phyloP scores from a whole-genome alignment of 208 protist species.

The Leishmania aethiopica region DNA sequence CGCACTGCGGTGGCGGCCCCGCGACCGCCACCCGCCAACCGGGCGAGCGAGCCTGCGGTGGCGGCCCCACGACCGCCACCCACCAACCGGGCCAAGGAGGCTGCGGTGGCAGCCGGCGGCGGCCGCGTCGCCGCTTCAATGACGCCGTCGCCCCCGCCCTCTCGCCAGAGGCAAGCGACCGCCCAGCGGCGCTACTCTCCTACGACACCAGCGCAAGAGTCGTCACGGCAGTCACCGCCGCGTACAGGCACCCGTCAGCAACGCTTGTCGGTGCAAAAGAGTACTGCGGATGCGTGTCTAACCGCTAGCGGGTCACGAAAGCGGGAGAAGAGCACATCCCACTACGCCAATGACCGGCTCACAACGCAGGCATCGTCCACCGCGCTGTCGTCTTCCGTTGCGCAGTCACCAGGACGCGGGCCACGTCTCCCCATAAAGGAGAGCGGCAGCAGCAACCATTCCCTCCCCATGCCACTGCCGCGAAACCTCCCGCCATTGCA shows the following conservation, averaged over 20 bases:
- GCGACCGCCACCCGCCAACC: neutral
- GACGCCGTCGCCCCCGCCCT: neutral
- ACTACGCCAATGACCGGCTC: neutral
- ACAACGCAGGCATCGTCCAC: neutral
- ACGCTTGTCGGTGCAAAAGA: constrained; percentile 3
- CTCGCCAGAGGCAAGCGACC: neutral
- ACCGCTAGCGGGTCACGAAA: neutral
- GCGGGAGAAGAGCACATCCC: neutral
- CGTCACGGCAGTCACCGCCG: constrained; percentile 3
- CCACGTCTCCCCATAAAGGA: neutral
- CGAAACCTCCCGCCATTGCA: constrained; percentile 29
- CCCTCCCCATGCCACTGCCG: constrained; percentile 12
- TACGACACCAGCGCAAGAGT: constrained; percentile 4
- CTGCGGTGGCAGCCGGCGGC: neutral
- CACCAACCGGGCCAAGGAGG: neutral
- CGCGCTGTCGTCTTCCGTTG: neutral
- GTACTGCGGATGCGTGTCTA: neutral
- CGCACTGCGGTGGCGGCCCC: neutral
- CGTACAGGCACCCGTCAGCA: constrained; percentile 5
- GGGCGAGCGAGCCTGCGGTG: neutral
- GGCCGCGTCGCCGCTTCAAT: neutral
- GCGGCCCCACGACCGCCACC: neutral
- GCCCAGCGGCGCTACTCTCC: neutral
- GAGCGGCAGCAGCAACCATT: neutral
- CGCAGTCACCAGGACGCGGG: neutral